Evolutionary conservation across 75 land plant genomes (phyloP).

Genomic region (Adiantum capillusveneris): DNA sequence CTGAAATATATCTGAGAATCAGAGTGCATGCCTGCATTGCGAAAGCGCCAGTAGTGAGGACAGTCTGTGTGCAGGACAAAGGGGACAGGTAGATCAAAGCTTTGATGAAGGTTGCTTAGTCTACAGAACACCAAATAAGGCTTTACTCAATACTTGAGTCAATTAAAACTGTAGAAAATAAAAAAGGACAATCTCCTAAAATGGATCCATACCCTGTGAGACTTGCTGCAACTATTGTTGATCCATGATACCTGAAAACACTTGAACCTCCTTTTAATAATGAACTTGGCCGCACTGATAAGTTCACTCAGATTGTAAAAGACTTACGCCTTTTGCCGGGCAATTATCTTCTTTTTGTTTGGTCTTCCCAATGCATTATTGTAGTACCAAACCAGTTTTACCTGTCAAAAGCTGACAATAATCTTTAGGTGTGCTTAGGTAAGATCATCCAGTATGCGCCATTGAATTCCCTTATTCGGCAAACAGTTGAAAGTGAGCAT

Average conservation of each 20-base stretch:
- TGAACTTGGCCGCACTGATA: not conserved
- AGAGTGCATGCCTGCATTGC: constrained; percentile 57
- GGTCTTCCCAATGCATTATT: constrained; percentile 92
- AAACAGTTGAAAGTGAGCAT: no score
- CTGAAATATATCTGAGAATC: no score
- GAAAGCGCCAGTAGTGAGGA: constrained; percentile 96
- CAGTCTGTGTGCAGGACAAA: constrained; percentile 97
- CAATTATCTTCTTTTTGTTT: constrained; percentile 85
- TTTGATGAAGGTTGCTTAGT: constrained; percentile 70
- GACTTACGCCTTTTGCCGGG: constrained; percentile 79
- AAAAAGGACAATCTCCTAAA: not conserved
- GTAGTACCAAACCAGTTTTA: constrained; percentile 97
- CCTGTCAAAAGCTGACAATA: constrained; percentile 33
- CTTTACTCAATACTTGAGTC: no score
- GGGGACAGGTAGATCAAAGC: constrained; percentile 85
- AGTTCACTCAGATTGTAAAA: constrained; percentile 1
- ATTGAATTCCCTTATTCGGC: no score
- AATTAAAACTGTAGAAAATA: not conserved
- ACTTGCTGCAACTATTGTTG: constrained; percentile 87
- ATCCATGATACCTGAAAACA: constrained; percentile 85
- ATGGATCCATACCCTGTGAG: constrained; percentile 67
- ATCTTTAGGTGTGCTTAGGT: not conserved
- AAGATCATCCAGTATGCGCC: no score
- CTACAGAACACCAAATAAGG: constrained; percentile 42
- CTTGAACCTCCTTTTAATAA: not conserved